Percentiles rank a stretch among this genome's conserved stretches.
Evolutionary conservation across 306 rosid genomes (phyloP).

Genomic region (Dryas alaskensis): DNA sequence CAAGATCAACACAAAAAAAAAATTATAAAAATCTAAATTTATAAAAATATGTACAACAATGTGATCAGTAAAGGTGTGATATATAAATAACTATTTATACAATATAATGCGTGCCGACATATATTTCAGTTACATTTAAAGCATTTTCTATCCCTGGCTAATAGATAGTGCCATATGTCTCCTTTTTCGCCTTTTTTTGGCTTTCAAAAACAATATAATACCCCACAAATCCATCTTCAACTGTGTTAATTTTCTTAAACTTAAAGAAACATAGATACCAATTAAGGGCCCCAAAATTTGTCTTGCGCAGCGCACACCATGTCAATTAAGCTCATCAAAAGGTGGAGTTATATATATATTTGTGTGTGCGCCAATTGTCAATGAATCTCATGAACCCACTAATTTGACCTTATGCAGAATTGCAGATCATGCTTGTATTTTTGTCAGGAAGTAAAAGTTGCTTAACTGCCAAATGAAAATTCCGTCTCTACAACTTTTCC

Average conservation of each 20-base stretch:
- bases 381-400: background rate
- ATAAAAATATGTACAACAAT: no score
- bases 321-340: no score
- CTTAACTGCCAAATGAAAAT: background rate
- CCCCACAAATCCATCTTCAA: constrained; percentile 1
- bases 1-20: no score
- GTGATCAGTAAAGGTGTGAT: no score
- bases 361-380: no score
- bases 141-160: no score
- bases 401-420: background rate
- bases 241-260: background rate
- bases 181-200: background rate
- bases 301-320: background rate
- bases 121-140: no score
- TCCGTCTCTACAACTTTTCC: background rate
- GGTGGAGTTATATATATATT: no score
- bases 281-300: background rate
- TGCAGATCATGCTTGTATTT: background rate
- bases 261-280: background rate
- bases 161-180: background rate
- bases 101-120: no score
- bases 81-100: no score
- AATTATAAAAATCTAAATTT: no score
- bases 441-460: background rate
- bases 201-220: background rate